Evolutionary conservation across 805 yeast species (phyloP), one percentile per base, ranked within the genome.

Genomic region (Saccharomyces cerevisiae): DNA sequence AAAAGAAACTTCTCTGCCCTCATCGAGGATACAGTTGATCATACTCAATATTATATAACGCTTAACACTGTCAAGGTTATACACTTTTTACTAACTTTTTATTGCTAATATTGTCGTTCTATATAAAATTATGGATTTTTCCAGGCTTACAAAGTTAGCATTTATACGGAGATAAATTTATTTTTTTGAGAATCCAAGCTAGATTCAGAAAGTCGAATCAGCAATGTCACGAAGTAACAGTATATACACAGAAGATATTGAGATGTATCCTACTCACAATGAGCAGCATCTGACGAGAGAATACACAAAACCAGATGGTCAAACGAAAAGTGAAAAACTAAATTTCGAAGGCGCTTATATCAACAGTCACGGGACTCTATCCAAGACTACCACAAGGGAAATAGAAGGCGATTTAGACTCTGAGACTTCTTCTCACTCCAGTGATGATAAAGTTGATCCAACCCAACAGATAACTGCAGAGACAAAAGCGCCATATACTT

Each of bases 311-410:
- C 51, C 46, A 13, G 17, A 31, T 22, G 29, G 22, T 4, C 50
- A 51, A 28, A 6, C 13, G 9, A 27, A 48, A 29, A 30, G 36
- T 26, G 46, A 41, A 17, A 22, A 41, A 8, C 13, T 41, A 1
- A 26, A 43, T 11, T 22, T 49, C 11, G 52, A 43, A n/a, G 49
- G 36, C 26, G 57, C 50, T 3, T 21, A 41, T 17, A 29, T 36
- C 31, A 52, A 54, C 30, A 9, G 53, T 14, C 48, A 58, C 36
- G 58, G 57, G 29, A 61, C 62, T 5, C 9, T 61, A 10, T 63
- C 69, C 1, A 43, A 57, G 13, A 56, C 60, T 1, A 60, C 59
- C 17, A 64, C 68, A 2, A 55, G 61, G 41, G 69, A 65, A 48
- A 27, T 64, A 10, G 49, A 48, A 2, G 56, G 30, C 13, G 53